Percentiles rank a stretch among this genome's conserved stretches.
These are phyloP conservation scores for Penstemon eatonii DNA, from an alignment of 257 asterid species.

Conservation along the genomic window DNA sequence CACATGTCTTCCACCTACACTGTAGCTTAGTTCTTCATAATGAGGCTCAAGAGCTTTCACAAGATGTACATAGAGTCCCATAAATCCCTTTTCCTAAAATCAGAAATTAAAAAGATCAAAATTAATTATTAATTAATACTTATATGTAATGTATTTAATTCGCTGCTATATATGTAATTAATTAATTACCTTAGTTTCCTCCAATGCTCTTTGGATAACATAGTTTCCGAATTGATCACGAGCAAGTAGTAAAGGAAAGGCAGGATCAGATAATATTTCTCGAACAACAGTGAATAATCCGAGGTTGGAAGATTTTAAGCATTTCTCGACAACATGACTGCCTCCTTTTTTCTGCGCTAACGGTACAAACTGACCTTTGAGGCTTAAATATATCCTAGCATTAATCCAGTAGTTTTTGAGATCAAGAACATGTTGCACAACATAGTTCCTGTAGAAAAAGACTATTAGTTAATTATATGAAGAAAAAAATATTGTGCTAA, in stretches of 20 bases:
- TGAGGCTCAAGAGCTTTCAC: too few species aligned
- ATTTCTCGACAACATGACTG: conserved; percentile 43
- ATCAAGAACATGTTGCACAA: conserved; percentile 39
- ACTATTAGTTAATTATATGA: neutral
- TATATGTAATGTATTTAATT: too few species aligned
- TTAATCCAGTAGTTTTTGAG: neutral
- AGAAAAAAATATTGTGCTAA: too few species aligned
- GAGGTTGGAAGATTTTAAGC: conserved; percentile 24
- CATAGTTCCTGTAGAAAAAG: conserved; percentile 39
- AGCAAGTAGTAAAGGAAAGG: conserved; percentile 31
- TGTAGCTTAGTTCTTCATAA: too few species aligned
- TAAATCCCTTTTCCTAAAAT: too few species aligned
- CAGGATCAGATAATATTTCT: conserved; percentile 22
- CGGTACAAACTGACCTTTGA: conserved; percentile 23
- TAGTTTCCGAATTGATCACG: conserved; percentile 43
- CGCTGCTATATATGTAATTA: neutral
- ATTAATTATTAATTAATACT: too few species aligned
- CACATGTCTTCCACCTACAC: too few species aligned
- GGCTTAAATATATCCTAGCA: neutral
- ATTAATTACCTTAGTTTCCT: conserved; percentile 27
- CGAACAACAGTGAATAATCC: conserved; percentile 23
- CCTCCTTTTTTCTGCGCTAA: conserved; percentile 36
- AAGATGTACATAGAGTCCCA: too few species aligned
- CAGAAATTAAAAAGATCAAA: too few species aligned
- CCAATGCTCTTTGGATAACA: conserved; percentile 45